phyloP scores from a whole-genome alignment of 345 rosid species.

The Eucalyptus sideroxylon region DNA sequence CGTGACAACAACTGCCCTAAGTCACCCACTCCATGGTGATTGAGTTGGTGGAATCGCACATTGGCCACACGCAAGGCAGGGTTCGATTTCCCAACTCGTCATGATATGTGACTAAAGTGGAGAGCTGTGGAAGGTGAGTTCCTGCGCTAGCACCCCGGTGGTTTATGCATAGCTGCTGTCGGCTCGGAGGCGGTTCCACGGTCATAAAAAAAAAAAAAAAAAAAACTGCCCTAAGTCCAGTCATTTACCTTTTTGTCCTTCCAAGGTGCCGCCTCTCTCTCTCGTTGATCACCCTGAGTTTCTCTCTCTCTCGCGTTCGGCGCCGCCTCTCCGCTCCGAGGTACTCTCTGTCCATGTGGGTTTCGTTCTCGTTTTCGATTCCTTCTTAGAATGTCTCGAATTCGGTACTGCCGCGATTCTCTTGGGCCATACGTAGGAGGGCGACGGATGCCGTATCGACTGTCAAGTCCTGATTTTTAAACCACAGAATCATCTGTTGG shows the following conservation, averaged over 20 bases:
- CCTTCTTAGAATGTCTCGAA: not conserved
- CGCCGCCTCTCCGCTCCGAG: not conserved
- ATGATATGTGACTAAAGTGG: rapidly evolving
- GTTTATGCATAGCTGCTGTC: rapidly evolving
- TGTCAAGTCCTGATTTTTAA: not conserved
- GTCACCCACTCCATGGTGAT: rapidly evolving
- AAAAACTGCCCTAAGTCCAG: not conserved
- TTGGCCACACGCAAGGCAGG: no score
- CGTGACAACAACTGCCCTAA: slow-evolving; percentile 18
- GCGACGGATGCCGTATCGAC: not conserved
- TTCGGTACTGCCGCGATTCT: not conserved
- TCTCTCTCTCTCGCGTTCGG: not conserved
- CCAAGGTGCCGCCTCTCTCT: not conserved
- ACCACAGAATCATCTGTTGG: not conserved
- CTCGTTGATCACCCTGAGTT: rapidly evolving
- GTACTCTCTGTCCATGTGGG: not conserved
- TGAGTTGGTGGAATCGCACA: rapidly evolving
- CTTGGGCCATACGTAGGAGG: not conserved
- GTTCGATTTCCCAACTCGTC: rapidly evolving
- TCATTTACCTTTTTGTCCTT: not conserved
- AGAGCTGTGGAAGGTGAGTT: rapidly evolving
- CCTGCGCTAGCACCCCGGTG: rapidly evolving
- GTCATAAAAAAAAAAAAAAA: no score
- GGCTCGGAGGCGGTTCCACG: rapidly evolving
- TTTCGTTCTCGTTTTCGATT: not conserved